A percentile compares a stretch with the other conserved stretches of the same genome.
Evolutionary conservation across 1,139 yeast genomes (phyloP).

Genomic region (Pichia sp.): DNA sequence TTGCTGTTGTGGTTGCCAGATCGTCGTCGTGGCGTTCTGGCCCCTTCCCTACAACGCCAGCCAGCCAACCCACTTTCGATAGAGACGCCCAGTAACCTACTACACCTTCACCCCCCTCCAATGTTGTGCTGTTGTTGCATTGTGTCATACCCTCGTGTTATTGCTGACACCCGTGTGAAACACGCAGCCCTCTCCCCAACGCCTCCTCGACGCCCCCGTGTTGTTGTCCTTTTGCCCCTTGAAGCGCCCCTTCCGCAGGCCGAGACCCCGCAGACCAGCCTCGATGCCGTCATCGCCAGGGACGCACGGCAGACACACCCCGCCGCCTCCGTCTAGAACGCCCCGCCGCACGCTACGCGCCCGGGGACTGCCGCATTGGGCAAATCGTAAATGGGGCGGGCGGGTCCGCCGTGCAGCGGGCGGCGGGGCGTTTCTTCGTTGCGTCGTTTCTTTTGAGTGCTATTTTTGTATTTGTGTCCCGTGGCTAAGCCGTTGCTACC

Average conservation of each 20-base stretch:
- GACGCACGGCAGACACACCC: no score
- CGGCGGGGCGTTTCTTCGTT: background rate
- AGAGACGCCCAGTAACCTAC: no score
- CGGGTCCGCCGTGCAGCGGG: background rate
- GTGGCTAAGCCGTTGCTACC: background rate
- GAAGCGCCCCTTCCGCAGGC: background rate
- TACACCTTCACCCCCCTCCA: no score
- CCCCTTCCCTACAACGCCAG: no score
- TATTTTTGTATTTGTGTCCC: slow-evolving; percentile 34
- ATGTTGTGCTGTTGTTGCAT: no score
- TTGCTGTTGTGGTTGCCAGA: background rate
- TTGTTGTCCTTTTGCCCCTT: slow-evolving; percentile 1
- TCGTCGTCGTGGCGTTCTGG: no score
- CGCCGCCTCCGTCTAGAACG: background rate
- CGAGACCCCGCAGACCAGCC: background rate
- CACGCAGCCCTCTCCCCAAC: no score
- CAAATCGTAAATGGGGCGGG: no score
- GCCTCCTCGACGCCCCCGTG: background rate
- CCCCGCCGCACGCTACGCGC: no score
- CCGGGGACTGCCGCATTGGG: background rate
- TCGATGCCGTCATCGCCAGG: background rate
- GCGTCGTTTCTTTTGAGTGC: slow-evolving; percentile 21
- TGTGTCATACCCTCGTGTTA: no score
- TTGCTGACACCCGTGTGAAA: no score
- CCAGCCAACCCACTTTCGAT: no score